Evolutionary conservation across 2,329 filamentous ascomycete species (phyloP).

Genomic region (Phaeomoniella chlamydospora): DNA sequence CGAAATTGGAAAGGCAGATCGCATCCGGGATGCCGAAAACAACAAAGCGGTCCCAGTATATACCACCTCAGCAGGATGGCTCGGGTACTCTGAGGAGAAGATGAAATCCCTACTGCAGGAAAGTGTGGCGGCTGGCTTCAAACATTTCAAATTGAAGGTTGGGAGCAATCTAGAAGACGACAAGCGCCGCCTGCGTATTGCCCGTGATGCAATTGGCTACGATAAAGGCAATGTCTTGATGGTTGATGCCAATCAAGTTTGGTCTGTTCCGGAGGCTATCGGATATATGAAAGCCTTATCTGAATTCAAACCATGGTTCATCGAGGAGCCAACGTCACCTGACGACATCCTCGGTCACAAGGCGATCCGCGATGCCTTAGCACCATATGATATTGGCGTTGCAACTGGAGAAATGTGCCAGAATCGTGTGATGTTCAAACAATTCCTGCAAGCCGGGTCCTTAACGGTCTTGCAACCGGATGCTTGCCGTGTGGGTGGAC

Average conservation of each 20-base stretch:
- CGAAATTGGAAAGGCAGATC: slow-evolving; percentile 52
- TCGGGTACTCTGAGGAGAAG: slow-evolving; percentile 82
- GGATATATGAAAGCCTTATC: slow-evolving; percentile 10
- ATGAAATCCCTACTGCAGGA: slow-evolving; percentile 35
- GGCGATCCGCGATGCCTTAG: slow-evolving; percentile 8
- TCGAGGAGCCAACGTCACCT: slow-evolving; percentile 7
- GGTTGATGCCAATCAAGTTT: slow-evolving; percentile 12
- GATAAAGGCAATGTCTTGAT: slow-evolving; percentile 38
- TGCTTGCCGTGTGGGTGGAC: slow-evolving; percentile 8
- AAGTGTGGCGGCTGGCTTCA: slow-evolving; percentile 3
- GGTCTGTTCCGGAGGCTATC: slow-evolving; percentile 10
- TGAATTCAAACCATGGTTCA: slow-evolving; percentile 35
- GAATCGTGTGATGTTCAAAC: slow-evolving; percentile 12
- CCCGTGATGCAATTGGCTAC: slow-evolving; percentile 7
- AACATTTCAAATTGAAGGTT: slow-evolving; percentile 11
- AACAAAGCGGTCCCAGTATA: slow-evolving; percentile 75
- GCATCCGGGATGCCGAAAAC: slow-evolving; percentile 58
- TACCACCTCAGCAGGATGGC: slow-evolving; percentile 79
- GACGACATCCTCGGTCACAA: slow-evolving; percentile 11
- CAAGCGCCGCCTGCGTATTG: slow-evolving; percentile 5
- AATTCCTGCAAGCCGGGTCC: slow-evolving; percentile 10
- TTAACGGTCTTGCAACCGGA: slow-evolving; percentile 8
- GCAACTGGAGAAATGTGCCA: slow-evolving; percentile 11
- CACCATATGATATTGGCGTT: slow-evolving; percentile 8
- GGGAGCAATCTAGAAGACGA: slow-evolving; percentile 8